phyloP scores from a whole-genome alignment of 202 grass and related monocot genomes.

The Saccharum hybrid region DNA sequence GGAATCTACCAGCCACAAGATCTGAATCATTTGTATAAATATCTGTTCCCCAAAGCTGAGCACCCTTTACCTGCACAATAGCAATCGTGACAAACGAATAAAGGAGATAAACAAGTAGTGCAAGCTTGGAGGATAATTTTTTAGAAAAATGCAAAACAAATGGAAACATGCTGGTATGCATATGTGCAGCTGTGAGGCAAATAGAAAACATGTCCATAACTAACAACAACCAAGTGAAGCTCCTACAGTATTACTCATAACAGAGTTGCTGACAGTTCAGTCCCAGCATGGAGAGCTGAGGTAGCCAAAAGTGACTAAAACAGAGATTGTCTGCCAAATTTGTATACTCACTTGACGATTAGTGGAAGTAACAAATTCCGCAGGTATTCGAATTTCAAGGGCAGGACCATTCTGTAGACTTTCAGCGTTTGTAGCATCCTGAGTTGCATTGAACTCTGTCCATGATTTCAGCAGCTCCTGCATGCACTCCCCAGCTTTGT shows the following conservation, averaged over 20 bases:
- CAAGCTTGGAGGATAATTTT: not conserved
- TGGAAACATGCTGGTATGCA: not conserved
- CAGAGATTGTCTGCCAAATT: constrained; percentile 17
- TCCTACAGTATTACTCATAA: not conserved
- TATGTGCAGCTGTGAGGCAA: not conserved
- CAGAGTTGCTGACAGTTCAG: constrained; percentile 25
- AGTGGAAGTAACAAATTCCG: constrained; percentile 80
- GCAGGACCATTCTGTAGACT: constrained; percentile 57
- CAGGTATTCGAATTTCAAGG: constrained; percentile 86
- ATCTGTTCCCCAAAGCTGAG: constrained; percentile 91
- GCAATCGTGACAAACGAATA: constrained; percentile 27
- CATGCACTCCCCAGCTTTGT: constrained; percentile 97
- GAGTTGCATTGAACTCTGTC: constrained; percentile 73
- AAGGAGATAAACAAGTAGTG: constrained; percentile 15
- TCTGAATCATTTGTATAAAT: constrained; percentile 93
- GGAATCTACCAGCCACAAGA: constrained; percentile 85
- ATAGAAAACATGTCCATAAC: not conserved
- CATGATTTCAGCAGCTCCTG: constrained; percentile 93
- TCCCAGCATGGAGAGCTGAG: not conserved
- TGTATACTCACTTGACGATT: constrained; percentile 73
- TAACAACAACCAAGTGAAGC: constrained; percentile 19
- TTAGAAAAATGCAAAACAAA: not conserved
- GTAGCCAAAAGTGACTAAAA: constrained; percentile 22
- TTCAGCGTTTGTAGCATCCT: constrained; percentile 65
- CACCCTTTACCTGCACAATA: constrained; percentile 78